Evolutionary conservation across 768 basidiomycete species (phyloP).

Genomic region (Cantharellus cinnabarinus): DNA sequence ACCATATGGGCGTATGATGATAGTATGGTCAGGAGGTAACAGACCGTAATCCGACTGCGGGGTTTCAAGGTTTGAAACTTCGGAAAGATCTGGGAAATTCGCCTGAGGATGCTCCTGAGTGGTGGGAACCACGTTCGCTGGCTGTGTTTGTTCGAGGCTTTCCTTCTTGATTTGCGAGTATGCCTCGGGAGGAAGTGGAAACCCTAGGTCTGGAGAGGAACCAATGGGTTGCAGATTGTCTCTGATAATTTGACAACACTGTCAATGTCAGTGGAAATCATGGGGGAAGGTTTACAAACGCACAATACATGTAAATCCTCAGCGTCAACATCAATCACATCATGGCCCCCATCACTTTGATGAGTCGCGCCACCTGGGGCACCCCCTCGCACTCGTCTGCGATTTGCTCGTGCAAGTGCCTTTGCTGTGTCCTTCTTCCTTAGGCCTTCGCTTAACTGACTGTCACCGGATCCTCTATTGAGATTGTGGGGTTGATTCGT

Average conservation of each 20-base stretch:
- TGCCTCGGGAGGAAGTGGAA: neutral
- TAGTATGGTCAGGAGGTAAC: conserved; percentile 52
- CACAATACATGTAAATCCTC: neutral
- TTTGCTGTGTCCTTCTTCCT: conserved; percentile 54
- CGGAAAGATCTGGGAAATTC: neutral
- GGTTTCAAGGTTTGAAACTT: neutral
- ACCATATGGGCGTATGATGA: conserved; percentile 71
- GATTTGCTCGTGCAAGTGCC: conserved; percentile 25
- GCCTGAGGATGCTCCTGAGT: too few species aligned
- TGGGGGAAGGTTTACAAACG: too few species aligned
- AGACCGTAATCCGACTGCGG: conserved; percentile 37
- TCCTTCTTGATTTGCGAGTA: neutral
- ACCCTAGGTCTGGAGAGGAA: neutral
- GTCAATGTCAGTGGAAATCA: neutral
- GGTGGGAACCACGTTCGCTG: too few species aligned
- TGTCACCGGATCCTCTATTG: conserved; percentile 11
- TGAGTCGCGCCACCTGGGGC: conserved; percentile 15
- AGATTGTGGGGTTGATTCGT: too few species aligned
- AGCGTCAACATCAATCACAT: neutral
- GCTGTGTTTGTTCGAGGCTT: too few species aligned
- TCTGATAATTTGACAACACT: neutral
- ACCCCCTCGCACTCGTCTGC: conserved; percentile 63
- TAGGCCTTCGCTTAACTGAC: conserved; percentile 46
- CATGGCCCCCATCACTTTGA: neutral
- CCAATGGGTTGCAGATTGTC: neutral